A percentile compares a stretch with the other conserved stretches of the same genome.
These are phyloP conservation scores for Talaromyces wortmannii DNA, from an alignment of 495 filamentous ascomycete species.

Conservation along the genomic window DNA sequence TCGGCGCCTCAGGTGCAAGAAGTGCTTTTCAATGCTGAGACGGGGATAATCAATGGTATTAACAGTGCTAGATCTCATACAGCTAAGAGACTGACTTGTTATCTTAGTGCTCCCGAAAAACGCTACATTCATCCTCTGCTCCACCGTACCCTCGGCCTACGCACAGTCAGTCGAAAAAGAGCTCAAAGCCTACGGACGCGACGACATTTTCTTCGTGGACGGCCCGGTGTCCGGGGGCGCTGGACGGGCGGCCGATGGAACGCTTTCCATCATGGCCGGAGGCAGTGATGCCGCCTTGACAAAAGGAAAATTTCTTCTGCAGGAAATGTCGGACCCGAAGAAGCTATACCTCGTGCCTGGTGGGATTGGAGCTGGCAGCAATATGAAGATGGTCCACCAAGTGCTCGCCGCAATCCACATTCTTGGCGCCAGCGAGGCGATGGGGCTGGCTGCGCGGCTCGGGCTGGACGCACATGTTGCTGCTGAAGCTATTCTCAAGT, in stretches of 20 bases:
- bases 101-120: conserved; percentile 42
- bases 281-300: conserved; percentile 48
- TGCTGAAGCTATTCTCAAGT: conserved; percentile 48
- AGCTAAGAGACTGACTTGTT: neutral
- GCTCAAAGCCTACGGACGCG: conserved; percentile 44
- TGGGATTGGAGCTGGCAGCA: conserved; percentile 70
- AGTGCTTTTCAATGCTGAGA: conserved; percentile 55
- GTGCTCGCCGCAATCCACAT: conserved; percentile 75
- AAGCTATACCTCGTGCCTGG: conserved; percentile 71
- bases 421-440: conserved; percentile 61
- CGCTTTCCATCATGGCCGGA: conserved; percentile 77
- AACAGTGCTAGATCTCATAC: neutral
- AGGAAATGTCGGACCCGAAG: conserved; percentile 49
- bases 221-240: conserved; percentile 75
- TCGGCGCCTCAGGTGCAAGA: conserved; percentile 61
- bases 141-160: conserved; percentile 66
- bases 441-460: conserved; percentile 63
- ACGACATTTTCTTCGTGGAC: conserved; percentile 66
- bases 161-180: conserved; percentile 51
- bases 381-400: conserved; percentile 86
- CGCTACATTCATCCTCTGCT: conserved; percentile 63
- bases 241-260: conserved; percentile 64
- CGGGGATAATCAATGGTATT: conserved; percentile 42
- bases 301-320: conserved; percentile 53
- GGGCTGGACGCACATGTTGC: conserved; percentile 55